Evolutionary conservation across 2,329 filamentous ascomycete species (phyloP).

Genomic region (Stachybotrys elegans): DNA sequence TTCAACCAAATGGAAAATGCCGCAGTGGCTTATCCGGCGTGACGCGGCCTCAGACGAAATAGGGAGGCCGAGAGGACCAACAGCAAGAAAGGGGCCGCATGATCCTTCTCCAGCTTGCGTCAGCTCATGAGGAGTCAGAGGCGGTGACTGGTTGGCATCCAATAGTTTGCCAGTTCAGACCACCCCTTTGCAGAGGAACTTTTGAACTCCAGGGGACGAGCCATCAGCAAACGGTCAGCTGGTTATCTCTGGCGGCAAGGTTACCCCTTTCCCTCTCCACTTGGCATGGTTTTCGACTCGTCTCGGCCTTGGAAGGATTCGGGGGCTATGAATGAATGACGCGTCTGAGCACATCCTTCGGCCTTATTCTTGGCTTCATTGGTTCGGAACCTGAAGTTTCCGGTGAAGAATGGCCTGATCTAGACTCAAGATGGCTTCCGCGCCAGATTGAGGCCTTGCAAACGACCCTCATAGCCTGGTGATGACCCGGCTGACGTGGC

Average conservation of each 20-base stretch:
- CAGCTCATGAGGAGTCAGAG: background rate
- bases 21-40: background rate
- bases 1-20: background rate
- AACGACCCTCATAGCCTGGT: background rate
- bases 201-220: background rate
- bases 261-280: background rate
- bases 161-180: background rate
- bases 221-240: background rate
- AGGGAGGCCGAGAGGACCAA: background rate
- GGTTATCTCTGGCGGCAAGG: background rate
- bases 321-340: background rate
- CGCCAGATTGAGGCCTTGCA: background rate
- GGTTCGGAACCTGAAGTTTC: background rate
- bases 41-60: background rate
- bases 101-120: background rate
- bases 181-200: background rate
- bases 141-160: background rate
- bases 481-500: background rate
- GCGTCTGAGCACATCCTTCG: background rate
- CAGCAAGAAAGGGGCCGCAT: background rate
- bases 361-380: background rate
- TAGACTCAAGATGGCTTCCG: background rate
- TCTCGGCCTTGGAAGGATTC: background rate
- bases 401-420: background rate
- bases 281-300: background rate